Conservation (phyloP, 345 rosid genomes). For the Sonneratia alba region DNA sequence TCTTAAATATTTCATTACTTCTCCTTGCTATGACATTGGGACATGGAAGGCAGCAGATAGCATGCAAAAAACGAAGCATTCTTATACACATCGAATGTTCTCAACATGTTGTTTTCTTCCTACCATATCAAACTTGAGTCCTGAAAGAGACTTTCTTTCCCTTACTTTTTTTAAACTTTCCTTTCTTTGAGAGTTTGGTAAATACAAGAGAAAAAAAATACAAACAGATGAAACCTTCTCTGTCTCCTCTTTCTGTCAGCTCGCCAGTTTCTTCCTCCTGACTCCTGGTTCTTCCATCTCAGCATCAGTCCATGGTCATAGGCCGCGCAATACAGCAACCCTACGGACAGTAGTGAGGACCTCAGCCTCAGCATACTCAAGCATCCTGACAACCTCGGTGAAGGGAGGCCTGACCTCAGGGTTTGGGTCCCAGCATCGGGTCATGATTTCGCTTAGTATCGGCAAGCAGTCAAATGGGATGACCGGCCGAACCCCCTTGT, state of each 20-base stretch:
- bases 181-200: background rate
- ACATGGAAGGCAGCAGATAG: background rate
- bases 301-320: constrained; percentile 24
- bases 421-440: constrained; percentile 21
- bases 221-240: too few species aligned
- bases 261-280: background rate
- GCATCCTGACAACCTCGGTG: constrained; percentile 27
- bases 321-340: constrained; percentile 39
- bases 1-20: too few species aligned
- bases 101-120: too few species aligned
- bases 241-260: background rate
- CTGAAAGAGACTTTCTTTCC: background rate
- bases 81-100: background rate
- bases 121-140: background rate
- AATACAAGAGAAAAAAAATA: background rate
- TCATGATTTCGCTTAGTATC: constrained; percentile 15
- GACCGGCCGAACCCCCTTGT: constrained; percentile 28
- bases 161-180: background rate
- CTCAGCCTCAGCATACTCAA: constrained; percentile 26
- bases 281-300: background rate
- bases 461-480: constrained; percentile 27
- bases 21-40: too few species aligned
- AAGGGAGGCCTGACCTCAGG: too few species aligned
- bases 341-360: constrained; percentile 29
- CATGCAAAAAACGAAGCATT: background rate